phyloP scores from a whole-genome alignment of 192 early-diverging fungal species.

The Linnemannia elongata region DNA sequence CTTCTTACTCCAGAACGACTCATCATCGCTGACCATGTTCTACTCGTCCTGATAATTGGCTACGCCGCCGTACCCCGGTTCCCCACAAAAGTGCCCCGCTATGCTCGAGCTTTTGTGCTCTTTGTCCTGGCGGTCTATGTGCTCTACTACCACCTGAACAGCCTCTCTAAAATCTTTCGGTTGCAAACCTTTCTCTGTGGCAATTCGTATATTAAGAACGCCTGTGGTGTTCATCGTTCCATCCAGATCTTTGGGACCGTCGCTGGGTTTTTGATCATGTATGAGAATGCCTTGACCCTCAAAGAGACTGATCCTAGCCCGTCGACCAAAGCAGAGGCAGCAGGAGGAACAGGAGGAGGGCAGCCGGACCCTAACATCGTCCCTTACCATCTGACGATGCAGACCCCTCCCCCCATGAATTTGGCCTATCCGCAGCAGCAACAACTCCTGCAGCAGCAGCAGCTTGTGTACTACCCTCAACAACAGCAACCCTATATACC shows the following conservation, averaged over 20 bases:
- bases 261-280: constrained; percentile 1
- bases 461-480: background rate
- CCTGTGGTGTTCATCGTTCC: background rate
- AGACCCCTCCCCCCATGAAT: too few species aligned
- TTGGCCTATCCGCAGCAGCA: constrained; percentile 4
- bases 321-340: background rate
- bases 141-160: constrained; percentile 3
- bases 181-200: background rate
- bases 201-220: background rate
- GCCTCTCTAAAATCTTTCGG: background rate
- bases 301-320: background rate
- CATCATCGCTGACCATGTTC: background rate
- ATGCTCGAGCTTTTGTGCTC: constrained; percentile 5
- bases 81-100: background rate
- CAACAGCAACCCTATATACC: constrained; percentile 1
- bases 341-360: background rate
- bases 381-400: background rate
- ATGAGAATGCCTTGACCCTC: constrained; percentile 15
- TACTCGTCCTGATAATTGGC: background rate
- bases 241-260: background rate
- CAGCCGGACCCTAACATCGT: background rate
- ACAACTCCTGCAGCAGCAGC: background rate
- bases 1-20: background rate
- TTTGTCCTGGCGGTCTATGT: background rate
- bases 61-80: background rate